Conservation (phyloP, 306 rosid species). For the Cicer pinnatifidum region DNA sequence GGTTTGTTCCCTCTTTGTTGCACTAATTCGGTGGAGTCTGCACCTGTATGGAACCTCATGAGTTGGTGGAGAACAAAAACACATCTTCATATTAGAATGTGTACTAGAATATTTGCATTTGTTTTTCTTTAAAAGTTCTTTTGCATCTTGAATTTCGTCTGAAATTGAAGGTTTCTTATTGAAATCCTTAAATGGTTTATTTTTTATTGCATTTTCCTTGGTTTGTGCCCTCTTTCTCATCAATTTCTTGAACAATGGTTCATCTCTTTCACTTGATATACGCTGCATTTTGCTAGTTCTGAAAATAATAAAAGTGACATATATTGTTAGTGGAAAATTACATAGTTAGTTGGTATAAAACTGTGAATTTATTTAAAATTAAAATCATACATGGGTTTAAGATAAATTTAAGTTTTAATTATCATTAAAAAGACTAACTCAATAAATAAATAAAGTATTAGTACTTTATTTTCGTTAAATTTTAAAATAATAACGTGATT, state of each 20-base stretch:
- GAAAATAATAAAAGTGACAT: not conserved
- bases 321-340: not conserved
- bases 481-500: too few relatives aligned
- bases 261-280: not conserved
- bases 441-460: too few relatives aligned
- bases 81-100: slow-evolving; percentile 9
- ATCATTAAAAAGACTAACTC: too few relatives aligned
- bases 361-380: too few relatives aligned
- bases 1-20: slow-evolving; percentile 14
- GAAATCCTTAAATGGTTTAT: slow-evolving; percentile 9
- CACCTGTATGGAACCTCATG: slow-evolving; percentile 51
- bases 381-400: too few relatives aligned
- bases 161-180: slow-evolving; percentile 36
- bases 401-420: too few relatives aligned
- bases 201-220: not conserved
- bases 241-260: slow-evolving; percentile 31
- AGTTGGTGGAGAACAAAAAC: slow-evolving; percentile 53
- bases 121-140: slow-evolving; percentile 1
- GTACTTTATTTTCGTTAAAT: too few relatives aligned
- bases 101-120: slow-evolving; percentile 33
- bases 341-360: too few relatives aligned
- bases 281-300: slow-evolving; percentile 37
- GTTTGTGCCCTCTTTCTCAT: slow-evolving; percentile 4
- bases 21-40: slow-evolving; percentile 37
- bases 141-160: not conserved